These are phyloP conservation scores for Limtongozyma cylindracea DNA, from an alignment of 805 yeast genomes.

Conservation along the genomic window DNA sequence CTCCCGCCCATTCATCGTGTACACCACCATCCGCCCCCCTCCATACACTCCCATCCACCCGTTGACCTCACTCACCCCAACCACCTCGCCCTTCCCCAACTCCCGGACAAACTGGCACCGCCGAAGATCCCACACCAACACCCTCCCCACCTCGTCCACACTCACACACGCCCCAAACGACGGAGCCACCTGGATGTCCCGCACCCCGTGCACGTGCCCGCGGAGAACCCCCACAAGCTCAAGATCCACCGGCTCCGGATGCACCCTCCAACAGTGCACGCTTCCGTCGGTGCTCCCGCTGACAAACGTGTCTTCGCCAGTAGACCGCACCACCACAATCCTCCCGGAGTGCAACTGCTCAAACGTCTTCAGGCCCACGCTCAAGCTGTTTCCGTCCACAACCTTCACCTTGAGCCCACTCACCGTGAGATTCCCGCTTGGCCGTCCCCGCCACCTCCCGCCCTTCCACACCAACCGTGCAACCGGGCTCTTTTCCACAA, in stretches of 20 bases:
- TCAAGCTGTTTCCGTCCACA: constrained; percentile 11
- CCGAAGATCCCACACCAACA: constrained; percentile 40
- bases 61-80: too few species aligned
- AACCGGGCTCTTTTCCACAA: too few species aligned
- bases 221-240: constrained; percentile 16
- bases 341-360: constrained; percentile 7
- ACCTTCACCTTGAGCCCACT: constrained; percentile 12
- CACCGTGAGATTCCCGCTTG: too few species aligned
- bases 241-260: constrained; percentile 7
- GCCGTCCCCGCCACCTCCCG: too few species aligned
- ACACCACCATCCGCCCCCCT: too few species aligned
- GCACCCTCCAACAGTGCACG: constrained; percentile 33
- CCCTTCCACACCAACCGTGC: too few species aligned
- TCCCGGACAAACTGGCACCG: constrained; percentile 21
- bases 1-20: too few species aligned
- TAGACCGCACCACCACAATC: constrained; percentile 13
- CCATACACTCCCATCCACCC: too few species aligned
- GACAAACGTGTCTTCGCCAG: constrained; percentile 15
- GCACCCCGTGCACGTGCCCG: constrained; percentile 27
- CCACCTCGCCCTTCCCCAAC: too few species aligned
- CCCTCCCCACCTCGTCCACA: constrained; percentile 25
- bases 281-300: constrained; percentile 33
- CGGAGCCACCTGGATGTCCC: constrained; percentile 18
- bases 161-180: constrained; percentile 29
- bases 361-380: constrained; percentile 10